phyloP scores from a whole-genome alignment of 495 filamentous ascomycete genomes.

The Massariosphaeria phaeospora region DNA sequence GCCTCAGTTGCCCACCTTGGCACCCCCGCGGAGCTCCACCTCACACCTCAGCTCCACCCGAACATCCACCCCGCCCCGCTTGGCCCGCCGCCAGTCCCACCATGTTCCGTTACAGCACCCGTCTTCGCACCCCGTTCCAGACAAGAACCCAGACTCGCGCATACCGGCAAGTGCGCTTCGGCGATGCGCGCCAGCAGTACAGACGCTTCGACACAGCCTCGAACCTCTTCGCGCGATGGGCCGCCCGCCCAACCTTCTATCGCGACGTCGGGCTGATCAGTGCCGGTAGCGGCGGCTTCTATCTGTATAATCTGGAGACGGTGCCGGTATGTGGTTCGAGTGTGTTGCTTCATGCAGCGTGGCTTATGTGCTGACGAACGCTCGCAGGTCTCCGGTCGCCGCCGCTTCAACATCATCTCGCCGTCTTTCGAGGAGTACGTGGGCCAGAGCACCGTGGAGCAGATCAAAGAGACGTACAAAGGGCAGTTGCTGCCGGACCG shows the following conservation, averaged over 20 bases:
- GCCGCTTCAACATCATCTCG: conserved; percentile 74
- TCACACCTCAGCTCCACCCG: no score
- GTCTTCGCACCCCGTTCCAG: neutral
- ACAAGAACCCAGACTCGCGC: neutral
- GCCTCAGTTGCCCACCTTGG: no score
- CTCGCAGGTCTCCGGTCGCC: conserved; percentile 57
- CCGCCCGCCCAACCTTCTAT: conserved; percentile 38
- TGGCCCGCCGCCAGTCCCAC: neutral
- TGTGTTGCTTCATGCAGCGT: no score
- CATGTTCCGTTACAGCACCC: neutral
- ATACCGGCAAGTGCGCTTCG: neutral
- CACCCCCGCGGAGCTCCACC: no score
- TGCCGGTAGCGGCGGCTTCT: conserved; percentile 49
- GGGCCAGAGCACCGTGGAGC: conserved; percentile 32
- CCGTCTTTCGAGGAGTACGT: conserved; percentile 51
- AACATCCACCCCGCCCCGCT: no score
- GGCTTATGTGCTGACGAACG: neutral
- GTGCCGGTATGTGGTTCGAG: conserved; percentile 58
- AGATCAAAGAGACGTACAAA: conserved; percentile 40
- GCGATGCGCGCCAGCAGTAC: conserved; percentile 15
- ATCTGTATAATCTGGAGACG: conserved; percentile 67
- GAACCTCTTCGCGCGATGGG: conserved; percentile 34
- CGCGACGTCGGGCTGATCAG: conserved; percentile 38
- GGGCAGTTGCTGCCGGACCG: conserved; percentile 48
- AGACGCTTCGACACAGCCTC: conserved; percentile 26